Conservation (phyloP, 1,284 basidiomycete species). For the Puccinia coronata region DNA sequence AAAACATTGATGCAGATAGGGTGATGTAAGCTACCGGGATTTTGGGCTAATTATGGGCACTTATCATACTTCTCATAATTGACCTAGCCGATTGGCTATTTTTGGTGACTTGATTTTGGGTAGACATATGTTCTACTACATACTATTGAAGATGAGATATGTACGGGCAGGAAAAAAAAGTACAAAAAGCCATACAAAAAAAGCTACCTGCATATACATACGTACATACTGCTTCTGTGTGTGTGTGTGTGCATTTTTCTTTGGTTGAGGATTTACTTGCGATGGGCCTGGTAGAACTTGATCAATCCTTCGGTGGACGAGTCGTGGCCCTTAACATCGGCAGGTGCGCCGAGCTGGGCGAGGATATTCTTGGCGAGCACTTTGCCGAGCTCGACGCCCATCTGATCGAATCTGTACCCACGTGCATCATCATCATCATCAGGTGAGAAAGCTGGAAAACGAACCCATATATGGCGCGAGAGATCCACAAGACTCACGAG, state of each 20-base stretch:
- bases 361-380: conserved; percentile 92
- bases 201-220: too few species aligned
- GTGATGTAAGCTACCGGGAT: too few species aligned
- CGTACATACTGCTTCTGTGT: background rate
- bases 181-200: too few species aligned
- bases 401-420: conserved; percentile 32
- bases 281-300: conserved; percentile 35
- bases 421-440: background rate
- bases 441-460: background rate
- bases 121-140: too few species aligned
- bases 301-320: conserved; percentile 63
- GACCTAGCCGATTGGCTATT: too few species aligned
- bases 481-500: conserved; percentile 89
- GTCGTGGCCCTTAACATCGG: conserved; percentile 85
- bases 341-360: conserved; percentile 76
- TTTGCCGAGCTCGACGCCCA: conserved; percentile 96
- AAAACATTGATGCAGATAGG: too few species aligned
- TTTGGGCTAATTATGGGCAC: too few species aligned
- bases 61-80: too few species aligned
- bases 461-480: background rate
- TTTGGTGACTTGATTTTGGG: too few species aligned
- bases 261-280: conserved; percentile 11
- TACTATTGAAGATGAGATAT: too few species aligned
- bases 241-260: background rate
- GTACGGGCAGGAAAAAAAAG: too few species aligned